These are phyloP conservation scores for Boletus barrowsii DNA, from an alignment of 768 basidiomycete genomes.

Conservation along the genomic window DNA sequence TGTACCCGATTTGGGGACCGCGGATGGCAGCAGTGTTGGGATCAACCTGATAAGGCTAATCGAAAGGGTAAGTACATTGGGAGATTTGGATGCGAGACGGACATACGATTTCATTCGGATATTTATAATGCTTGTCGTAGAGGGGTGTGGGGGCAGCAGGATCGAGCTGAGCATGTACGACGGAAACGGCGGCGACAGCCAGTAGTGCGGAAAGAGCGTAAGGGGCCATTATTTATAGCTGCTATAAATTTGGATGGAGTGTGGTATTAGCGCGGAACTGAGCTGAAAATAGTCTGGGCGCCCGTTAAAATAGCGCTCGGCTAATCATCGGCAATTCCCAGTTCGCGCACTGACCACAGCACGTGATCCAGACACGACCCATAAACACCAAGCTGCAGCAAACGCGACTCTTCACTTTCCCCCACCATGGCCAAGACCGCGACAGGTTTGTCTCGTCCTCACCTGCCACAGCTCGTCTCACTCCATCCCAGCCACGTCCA, in stretches of 20 bases:
- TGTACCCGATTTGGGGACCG: slow-evolving; percentile 63
- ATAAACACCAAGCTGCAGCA: slow-evolving; percentile 12
- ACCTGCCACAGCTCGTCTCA: background rate
- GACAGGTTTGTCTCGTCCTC: slow-evolving; percentile 37
- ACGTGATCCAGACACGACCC: slow-evolving; percentile 32
- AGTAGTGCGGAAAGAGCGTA: slow-evolving; percentile 40
- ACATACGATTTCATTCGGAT: slow-evolving; percentile 44
- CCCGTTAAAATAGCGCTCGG: slow-evolving; percentile 23
- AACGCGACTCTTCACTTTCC: slow-evolving; percentile 7
- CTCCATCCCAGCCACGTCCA: slow-evolving; percentile 42
- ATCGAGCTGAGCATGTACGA: slow-evolving; percentile 31
- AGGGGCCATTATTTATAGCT: slow-evolving; percentile 31
- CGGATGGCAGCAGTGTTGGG: slow-evolving; percentile 39
- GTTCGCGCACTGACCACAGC: slow-evolving; percentile 20
- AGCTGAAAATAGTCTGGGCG: background rate
- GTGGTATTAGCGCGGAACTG: background rate
- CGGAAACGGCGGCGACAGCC: slow-evolving; percentile 31
- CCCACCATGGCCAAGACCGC: slow-evolving; percentile 54
- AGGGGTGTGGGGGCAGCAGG: slow-evolving; percentile 47
- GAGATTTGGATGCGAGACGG: background rate
- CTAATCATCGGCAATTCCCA: slow-evolving; percentile 6
- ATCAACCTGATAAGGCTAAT: slow-evolving; percentile 52
- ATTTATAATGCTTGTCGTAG: slow-evolving; percentile 43
- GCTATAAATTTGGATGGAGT: background rate
- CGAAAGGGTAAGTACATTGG: background rate